Evolutionary conservation across 305 asterid species (phyloP).

Genomic region (Striga hermonthica): DNA sequence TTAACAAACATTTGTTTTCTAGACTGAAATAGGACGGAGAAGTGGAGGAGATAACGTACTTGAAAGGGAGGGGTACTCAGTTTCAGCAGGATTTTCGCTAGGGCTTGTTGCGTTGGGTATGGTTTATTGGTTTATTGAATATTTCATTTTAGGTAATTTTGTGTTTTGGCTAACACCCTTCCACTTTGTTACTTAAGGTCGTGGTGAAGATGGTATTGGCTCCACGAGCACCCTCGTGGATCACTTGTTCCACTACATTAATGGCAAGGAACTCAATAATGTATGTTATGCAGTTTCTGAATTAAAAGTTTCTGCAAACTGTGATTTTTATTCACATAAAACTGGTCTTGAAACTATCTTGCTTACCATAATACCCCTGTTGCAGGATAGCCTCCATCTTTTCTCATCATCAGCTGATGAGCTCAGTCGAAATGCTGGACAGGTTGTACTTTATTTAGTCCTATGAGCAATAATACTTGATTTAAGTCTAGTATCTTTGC

Average conservation of each 20-base stretch:
- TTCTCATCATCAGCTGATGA: conserved; percentile 59
- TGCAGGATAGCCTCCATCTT: conserved; percentile 57
- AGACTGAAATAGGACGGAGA: conserved; percentile 98
- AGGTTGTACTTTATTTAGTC: conserved; percentile 42
- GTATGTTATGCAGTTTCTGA: conserved; percentile 41
- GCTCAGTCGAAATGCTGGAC: conserved; percentile 64
- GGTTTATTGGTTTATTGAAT: conserved; percentile 30
- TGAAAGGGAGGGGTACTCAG: conserved; percentile 98
- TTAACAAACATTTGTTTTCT: conserved; percentile 31
- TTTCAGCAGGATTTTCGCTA: conserved; percentile 90
- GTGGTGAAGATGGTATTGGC: conserved; percentile 88
- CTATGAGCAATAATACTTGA: conserved; percentile 25
- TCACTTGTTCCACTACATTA: conserved; percentile 78
- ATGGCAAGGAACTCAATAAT: conserved; percentile 69
- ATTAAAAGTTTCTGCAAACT: conserved; percentile 29
- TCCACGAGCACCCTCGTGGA: conserved; percentile 69
- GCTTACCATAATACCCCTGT: conserved; percentile 29
- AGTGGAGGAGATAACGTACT: conserved; percentile 99
- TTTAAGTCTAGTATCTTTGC: conserved; percentile 2
- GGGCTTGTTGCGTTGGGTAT: conserved; percentile 96
- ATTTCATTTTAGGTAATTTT: conserved; percentile 21
- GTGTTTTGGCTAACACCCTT: conserved; percentile 25
- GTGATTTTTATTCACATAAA: conserved; percentile 20
- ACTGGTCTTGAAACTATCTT: conserved; percentile 31
- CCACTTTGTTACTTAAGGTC: conserved; percentile 51